These are phyloP conservation scores for Phoma herbarum DNA, from an alignment of 2,329 filamentous ascomycete genomes.

Conservation along the genomic window DNA sequence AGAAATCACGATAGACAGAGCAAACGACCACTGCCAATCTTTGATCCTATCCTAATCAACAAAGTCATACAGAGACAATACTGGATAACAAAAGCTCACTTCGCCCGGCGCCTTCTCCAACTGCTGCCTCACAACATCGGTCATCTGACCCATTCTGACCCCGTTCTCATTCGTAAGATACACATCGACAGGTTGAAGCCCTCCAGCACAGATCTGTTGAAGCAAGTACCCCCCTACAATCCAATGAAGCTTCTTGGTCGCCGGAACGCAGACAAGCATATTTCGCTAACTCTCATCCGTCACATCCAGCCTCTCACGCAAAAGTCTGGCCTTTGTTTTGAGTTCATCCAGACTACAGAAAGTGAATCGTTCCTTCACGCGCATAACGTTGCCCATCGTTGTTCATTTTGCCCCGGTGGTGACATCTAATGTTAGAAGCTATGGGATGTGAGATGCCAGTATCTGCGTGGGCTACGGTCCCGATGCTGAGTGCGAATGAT, in stretches of 20 bases:
- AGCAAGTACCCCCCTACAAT: neutral
- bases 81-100: neutral
- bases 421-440: neutral
- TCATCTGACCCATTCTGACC: neutral
- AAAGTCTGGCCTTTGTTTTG: neutral
- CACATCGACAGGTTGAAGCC: neutral
- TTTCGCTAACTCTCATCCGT: neutral
- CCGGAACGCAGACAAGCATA: neutral
- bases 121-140: neutral
- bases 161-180: neutral
- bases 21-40: neutral
- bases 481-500: neutral
- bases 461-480: neutral
- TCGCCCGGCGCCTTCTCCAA: neutral
- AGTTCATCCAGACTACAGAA: neutral
- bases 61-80: neutral
- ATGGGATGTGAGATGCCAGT: neutral
- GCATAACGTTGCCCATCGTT: too few species aligned
- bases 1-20: neutral
- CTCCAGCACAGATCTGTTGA: neutral
- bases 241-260: neutral
- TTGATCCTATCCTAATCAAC: neutral
- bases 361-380: neutral
- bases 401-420: neutral
- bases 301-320: neutral